Conservation (phyloP, 306 rosid species). For the Alnus glutinosa region DNA sequence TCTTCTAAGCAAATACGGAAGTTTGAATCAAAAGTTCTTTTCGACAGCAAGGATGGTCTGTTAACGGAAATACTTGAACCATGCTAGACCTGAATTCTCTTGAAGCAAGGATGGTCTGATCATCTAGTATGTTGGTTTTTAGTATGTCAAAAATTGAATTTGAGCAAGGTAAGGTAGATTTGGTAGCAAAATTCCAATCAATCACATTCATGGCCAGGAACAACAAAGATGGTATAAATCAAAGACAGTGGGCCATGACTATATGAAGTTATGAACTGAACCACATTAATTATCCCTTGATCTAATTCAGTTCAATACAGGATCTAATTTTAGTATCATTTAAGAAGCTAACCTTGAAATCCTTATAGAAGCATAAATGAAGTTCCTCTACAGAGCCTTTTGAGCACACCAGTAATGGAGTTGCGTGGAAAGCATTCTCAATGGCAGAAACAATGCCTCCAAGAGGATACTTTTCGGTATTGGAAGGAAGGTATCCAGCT, state of each 20-base stretch:
- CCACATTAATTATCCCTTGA: conserved; percentile 13
- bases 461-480: conserved; percentile 84
- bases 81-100: not conserved
- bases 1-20: not conserved
- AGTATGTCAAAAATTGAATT: not conserved
- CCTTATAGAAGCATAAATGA: conserved; percentile 82
- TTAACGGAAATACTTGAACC: not conserved
- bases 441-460: conserved; percentile 90
- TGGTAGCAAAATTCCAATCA: not conserved
- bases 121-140: not conserved
- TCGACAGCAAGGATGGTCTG: conserved; percentile 4
- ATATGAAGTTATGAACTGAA: not conserved
- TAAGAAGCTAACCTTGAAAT: conserved; percentile 61
- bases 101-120: not conserved
- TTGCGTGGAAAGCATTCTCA: conserved; percentile 78
- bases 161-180: not conserved
- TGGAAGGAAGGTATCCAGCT: conserved; percentile 86
- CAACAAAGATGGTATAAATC: not conserved
- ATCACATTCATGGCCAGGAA: not conserved
- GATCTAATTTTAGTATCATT: conserved; percentile 10
- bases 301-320: conserved; percentile 15
- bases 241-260: not conserved
- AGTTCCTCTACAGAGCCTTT: conserved; percentile 73
- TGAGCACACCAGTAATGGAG: conserved; percentile 71
- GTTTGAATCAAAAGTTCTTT: conserved; percentile 5